A percentile compares a stretch with the other conserved stretches of the same genome.
Conservation (phyloP, 805 yeast genomes). For the Nakazawaea pomicola region DNA sequence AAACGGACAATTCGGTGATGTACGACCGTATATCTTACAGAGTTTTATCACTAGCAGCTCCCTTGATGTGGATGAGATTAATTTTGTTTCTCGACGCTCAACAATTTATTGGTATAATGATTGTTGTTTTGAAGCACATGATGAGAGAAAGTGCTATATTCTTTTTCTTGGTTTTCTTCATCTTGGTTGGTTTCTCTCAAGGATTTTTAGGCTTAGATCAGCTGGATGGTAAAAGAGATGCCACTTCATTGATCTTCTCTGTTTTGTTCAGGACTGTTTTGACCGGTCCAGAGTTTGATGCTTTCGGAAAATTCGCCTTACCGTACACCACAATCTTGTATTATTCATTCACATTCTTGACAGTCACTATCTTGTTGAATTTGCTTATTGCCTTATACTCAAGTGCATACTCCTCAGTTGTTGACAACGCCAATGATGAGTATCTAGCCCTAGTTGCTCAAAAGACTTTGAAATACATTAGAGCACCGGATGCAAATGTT, state of each 20-base stretch:
- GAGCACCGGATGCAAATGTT: constrained; percentile 85
- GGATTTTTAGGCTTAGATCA: constrained; percentile 85
- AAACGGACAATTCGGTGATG: constrained; percentile 21
- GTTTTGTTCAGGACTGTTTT: constrained; percentile 68
- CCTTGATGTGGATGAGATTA: constrained; percentile 80
- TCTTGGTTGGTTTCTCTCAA: constrained; percentile 77
- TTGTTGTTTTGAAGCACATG: constrained; percentile 79
- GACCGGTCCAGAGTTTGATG: constrained; percentile 68
- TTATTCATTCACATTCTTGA: constrained; percentile 71
- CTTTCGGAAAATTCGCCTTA: constrained; percentile 68
- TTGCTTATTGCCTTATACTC: constrained; percentile 81
- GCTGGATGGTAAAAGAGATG: constrained; percentile 79
- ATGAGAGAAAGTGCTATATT: constrained; percentile 83
- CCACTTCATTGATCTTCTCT: constrained; percentile 57
- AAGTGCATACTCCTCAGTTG: constrained; percentile 76
- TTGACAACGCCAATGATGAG: constrained; percentile 79
- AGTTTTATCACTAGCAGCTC: constrained; percentile 74
- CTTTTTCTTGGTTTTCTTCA: constrained; percentile 65
- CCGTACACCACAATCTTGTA: constrained; percentile 83
- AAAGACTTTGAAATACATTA: constrained; percentile 74
- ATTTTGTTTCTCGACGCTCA: constrained; percentile 73
- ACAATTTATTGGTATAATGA: constrained; percentile 82
- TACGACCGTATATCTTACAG: constrained; percentile 61
- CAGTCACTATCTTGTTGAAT: constrained; percentile 72
- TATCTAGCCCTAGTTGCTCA: constrained; percentile 81